Base-by-base conservation (phyloP, 2,329 filamentous ascomycete species). In the Talaromyces marneffei region DNA sequence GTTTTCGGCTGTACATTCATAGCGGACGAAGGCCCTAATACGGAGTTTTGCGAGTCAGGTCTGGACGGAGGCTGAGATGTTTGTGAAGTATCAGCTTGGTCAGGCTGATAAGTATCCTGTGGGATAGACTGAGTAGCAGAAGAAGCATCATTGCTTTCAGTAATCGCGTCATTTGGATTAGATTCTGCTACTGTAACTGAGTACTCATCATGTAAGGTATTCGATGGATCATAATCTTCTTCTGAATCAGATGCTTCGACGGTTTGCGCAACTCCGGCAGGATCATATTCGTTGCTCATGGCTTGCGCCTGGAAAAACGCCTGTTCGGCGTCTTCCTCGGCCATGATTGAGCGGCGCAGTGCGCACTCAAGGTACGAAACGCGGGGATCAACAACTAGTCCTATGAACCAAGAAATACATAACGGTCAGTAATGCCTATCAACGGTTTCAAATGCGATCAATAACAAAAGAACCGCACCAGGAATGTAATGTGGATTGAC, bases 171-270 rank as follows among this genome's bases (percentile, higher is more conserved):
- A 67, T 64, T 68, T 65, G 68, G 67, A 48, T 72, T 71, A 59
- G 66, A 53, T 62, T 74, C 70, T 65, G 68, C 64, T 64, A 71
- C 66, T 50, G 68, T 64, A 62, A 66, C 66, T 65, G 72, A 68
- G 71, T 73, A 78, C 61, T 78, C 69, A 66, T 75, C 72, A 68
- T 75, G 72, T 62, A 78, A 67, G 68, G 75, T 72, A 75, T 82
- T 79, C 71, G 80, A 77, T 70, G 78, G 78, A 73, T 82, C 77
- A 75, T 80, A 80, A 74, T 84, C 85, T 75, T 83, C 80, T 69
- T 83, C 80, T 69, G 81, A 80, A 70, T 79, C 78, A 69, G 77
- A 81, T 74, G 79, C 80, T 75, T 81, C 80, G 76, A 80, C 74
- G 72, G 74, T 78, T 73, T 81, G 79, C 40, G 37, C 57, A 71